Percentiles rank a stretch among this genome's conserved stretches.
These are phyloP conservation scores for Orbilia quercus DNA, from an alignment of 2,329 filamentous ascomycete species.

Conservation along the genomic window DNA sequence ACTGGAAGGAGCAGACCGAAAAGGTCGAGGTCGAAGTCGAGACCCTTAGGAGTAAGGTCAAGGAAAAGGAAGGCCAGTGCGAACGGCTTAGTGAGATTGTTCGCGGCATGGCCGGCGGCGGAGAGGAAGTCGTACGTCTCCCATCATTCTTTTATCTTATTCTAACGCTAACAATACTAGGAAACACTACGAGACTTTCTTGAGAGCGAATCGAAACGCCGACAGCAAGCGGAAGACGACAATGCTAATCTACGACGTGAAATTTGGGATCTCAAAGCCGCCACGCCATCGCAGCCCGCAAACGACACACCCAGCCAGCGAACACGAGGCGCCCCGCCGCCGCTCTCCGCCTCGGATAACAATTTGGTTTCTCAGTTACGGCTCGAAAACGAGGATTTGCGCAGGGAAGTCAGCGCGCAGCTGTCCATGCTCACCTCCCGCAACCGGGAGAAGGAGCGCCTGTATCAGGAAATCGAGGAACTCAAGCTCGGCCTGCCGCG, in stretches of 20 bases:
- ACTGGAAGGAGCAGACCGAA: conserved; percentile 85
- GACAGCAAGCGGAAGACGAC: conserved; percentile 91
- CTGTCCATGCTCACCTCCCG: conserved; percentile 97
- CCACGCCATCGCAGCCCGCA: conserved; percentile 57
- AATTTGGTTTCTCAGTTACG: conserved; percentile 71
- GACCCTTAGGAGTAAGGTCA: conserved; percentile 78
- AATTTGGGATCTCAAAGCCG: conserved; percentile 74
- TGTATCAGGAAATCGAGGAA: conserved; percentile 97
- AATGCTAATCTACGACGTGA: conserved; percentile 86
- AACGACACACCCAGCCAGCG: conserved; percentile 33
- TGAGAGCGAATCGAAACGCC: conserved; percentile 86
- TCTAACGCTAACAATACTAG: conserved; percentile 41
- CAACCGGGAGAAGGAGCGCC: conserved; percentile 90
- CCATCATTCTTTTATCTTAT: conserved; percentile 4
- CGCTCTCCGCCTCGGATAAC: conserved; percentile 35
- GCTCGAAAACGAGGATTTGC: conserved; percentile 90
- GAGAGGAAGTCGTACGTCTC: conserved; percentile 63
- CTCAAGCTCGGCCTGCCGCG: conserved; percentile 82
- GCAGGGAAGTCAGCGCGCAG: conserved; percentile 92
- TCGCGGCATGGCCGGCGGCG: conserved; percentile 66
- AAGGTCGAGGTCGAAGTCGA: conserved; percentile 86
- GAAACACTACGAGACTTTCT: conserved; percentile 96
- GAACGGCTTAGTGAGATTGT: conserved; percentile 60
- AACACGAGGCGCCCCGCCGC: conserved; percentile 32
- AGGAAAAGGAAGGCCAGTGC: conserved; percentile 66